These are phyloP conservation scores for Cutaneotrichosporon daszewskae DNA, from an alignment of 1,284 basidiomycete species.

Conservation along the genomic window DNA sequence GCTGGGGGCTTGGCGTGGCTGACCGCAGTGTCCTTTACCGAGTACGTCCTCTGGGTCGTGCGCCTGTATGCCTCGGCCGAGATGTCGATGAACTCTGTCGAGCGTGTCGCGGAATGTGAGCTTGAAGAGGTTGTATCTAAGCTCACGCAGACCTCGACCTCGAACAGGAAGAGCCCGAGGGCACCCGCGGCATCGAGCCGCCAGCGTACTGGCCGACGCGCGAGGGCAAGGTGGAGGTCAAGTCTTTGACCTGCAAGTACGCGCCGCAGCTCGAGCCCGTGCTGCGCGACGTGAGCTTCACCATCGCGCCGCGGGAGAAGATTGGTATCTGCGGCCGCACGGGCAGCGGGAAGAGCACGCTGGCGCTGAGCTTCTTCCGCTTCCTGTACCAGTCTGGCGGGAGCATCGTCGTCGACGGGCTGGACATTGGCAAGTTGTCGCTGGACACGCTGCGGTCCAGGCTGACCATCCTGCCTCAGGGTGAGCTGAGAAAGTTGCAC, in stretches of 20 bases:
- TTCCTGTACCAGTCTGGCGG: slow-evolving; percentile 49
- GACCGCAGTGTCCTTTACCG: slow-evolving; percentile 48
- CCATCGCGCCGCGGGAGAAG: slow-evolving; percentile 50
- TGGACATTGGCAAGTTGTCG: slow-evolving; percentile 50
- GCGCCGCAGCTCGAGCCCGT: slow-evolving; percentile 51
- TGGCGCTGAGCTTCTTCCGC: slow-evolving; percentile 51
- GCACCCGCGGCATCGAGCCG: slow-evolving; percentile 47
- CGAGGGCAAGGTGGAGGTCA: slow-evolving; percentile 48
- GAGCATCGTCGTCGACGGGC: slow-evolving; percentile 48
- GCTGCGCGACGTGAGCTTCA: slow-evolving; percentile 50
- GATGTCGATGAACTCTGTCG: slow-evolving; percentile 48
- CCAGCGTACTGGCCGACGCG: slow-evolving; percentile 52
- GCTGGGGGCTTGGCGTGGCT: too few species aligned
- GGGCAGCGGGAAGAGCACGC: slow-evolving; percentile 46
- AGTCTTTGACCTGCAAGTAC: slow-evolving; percentile 49
- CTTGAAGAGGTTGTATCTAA: background rate
- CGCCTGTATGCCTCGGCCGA: slow-evolving; percentile 50
- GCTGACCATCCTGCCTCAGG: slow-evolving; percentile 53
- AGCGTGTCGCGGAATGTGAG: slow-evolving; percentile 52
- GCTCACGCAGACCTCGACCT: slow-evolving; percentile 42
- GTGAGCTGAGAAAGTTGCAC: too few species aligned
- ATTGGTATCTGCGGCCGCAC: slow-evolving; percentile 54
- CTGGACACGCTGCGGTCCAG: slow-evolving; percentile 51
- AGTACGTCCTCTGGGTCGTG: slow-evolving; percentile 50
- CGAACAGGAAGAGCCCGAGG: slow-evolving; percentile 49